Evolutionary conservation across 2,329 filamentous ascomycete species (phyloP), one percentile per base, ranked within the genome.

Genomic region (Ophidiomyces ophidiicola): DNA sequence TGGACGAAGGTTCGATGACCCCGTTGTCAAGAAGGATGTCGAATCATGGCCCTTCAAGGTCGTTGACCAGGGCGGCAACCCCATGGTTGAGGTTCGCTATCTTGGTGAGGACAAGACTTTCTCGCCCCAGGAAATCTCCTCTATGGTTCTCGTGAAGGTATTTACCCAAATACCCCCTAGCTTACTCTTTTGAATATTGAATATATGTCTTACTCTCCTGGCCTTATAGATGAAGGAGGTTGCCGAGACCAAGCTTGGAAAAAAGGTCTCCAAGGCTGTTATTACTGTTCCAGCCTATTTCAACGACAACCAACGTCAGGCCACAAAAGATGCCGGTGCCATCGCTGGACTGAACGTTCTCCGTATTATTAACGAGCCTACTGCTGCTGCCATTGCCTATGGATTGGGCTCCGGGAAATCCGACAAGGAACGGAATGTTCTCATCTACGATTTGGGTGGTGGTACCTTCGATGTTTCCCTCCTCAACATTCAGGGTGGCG

Each of bases 381-480:
- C 90, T 49, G 90, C 90, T 53, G 90, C 90, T 47, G 90, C 90
- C 56, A 96, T 96, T 58, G 90, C 90, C 56, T 98, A 98, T 68
- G 90, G 90, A 76, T 82, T 98, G 46, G 87, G 87, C 60, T 74
- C 84, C 53, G 86, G 85, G 71, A 94, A 93, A 76, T 82, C 84
- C 39, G 82, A 83, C 66, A 94, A 94, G 76, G 90, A 96, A 77
- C 85, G 90, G 61, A 94, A 96, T 64, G 88, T 98, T 59, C 77
- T 98, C 53, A 96, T 98, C 73, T 98, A 96, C 75, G 90, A 98
- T 80, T 80, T 98, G 49, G 90, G 90, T 77, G 90, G 90, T 77
- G 90, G 90, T 77, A 98, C 90, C 65, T 98, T 98, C 70, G 90
- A 98, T 94, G 90, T 98, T 19, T 96, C 90, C 49, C 84, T 96